Evolutionary conservation across 179 eudicot genomes (phyloP), one percentile per base, ranked within the genome.

Genomic region (Heliamphora pulchella): DNA sequence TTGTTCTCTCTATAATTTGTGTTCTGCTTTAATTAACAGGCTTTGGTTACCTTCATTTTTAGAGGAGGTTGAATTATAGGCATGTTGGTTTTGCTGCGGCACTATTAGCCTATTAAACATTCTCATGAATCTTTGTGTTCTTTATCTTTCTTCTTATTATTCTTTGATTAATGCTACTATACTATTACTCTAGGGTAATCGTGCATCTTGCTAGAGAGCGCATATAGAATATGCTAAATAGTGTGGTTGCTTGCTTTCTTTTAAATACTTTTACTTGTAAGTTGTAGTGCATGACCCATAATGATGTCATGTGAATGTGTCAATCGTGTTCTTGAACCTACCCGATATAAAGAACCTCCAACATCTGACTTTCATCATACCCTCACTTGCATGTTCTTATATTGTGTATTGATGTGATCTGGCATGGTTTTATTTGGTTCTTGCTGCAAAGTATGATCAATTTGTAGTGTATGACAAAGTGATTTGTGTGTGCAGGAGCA

Each of bases 401-500:
- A 13, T 43, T 58, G 55, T 57, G 55, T 55, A 71, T 76, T 3
- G 65, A 62, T 67, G 13, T 17, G 43, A 22, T 80, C 51, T 47
- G 68, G 61, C 17, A 14, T 54, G 74, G 31, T 67, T 66, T 64
- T 72, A 69, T 61, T 10, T 57, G 72, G 22, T 64, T 73, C 43
- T 20, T 68, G 51, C n/a, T 44, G 48, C 47, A 51, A 3, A 11
- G 18, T 64, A 6, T 11, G 17, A 78, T 58, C 62, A 59, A 71
- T 20, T 46, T n/a, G 15, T 31, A 15, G 20, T 77, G 59, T 14
- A 47, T 76, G 61, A 68, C 47, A 48, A 22, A 18, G 44, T 76
- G 48, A 57, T 62, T 65, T 65, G 1, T 77, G 14, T 77, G 65
- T 86, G 82, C 97, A 96, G 99, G 99, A 96, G 87, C 99, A 96